Percentiles rank a stretch among this genome's conserved stretches.
These are phyloP conservation scores for Eustoma russellianum DNA, from an alignment of 257 asterid species.

Conservation along the genomic window DNA sequence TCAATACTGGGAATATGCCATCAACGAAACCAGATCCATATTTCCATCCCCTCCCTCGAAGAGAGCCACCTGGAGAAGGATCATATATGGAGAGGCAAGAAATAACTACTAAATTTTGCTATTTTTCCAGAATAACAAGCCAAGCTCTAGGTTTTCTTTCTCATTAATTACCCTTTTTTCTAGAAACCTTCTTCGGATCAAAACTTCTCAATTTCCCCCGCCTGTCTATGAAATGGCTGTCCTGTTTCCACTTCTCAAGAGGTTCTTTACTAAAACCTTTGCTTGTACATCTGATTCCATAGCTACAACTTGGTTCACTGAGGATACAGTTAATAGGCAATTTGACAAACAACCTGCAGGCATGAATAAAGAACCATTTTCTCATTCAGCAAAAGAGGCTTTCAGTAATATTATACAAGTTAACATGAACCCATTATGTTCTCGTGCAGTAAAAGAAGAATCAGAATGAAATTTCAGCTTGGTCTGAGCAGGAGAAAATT, in stretches of 20 bases:
- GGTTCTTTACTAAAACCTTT: constrained; percentile 33
- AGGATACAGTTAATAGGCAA: constrained; percentile 23
- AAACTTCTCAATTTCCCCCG: constrained; percentile 52
- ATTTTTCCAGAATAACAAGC: neutral
- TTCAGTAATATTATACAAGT: too few species aligned
- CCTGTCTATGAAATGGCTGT: constrained; percentile 58
- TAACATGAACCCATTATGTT: too few species aligned
- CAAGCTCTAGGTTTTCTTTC: neutral
- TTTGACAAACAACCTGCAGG: constrained; percentile 38
- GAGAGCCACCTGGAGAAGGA: constrained; percentile 56
- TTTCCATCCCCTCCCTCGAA: constrained; percentile 91
- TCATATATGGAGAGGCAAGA: constrained; percentile 6
- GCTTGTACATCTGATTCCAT: constrained; percentile 34
- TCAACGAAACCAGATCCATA: constrained; percentile 89
- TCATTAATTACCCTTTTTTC: constrained; percentile 43
- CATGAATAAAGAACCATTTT: neutral
- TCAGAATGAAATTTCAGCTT: too few species aligned
- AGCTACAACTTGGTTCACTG: constrained; percentile 25
- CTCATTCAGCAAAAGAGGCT: neutral
- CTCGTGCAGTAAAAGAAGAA: too few species aligned
- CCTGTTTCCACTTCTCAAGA: constrained; percentile 50
- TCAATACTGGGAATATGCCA: constrained; percentile 80
- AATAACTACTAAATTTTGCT: neutral
- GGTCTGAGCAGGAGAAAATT: too few species aligned
- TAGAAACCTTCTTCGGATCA: constrained; percentile 64